Evolutionary conservation across 2,329 filamentous ascomycete species (phyloP), one percentile per base, ranked within the genome.

Genomic region (Colletotrichum godetiae): DNA sequence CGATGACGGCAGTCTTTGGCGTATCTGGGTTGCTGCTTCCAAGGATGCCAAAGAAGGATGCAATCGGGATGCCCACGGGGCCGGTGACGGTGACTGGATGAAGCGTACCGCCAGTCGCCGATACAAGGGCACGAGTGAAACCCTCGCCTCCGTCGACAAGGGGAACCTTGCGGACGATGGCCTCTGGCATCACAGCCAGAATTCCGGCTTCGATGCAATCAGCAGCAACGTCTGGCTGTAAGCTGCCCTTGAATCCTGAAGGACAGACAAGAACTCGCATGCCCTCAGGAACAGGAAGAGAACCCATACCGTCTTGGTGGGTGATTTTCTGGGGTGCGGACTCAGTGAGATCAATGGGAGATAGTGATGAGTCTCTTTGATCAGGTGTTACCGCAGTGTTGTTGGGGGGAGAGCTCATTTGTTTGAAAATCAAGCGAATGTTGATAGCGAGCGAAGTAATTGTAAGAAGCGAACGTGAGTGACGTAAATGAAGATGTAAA

Each of bases 91-190:
- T 76, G 42, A 83, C 57, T 0, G 79, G 73, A 22, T 81, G 78
- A 29, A 88, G 77, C 11, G 78, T 73, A 4, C 87, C 87, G 3
- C 78, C 78, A 0, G 86, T 86, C 4, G 83, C 81, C 49, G 81
- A 79, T 13, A 88, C 83, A 15, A 89, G 78, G 22, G 86, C 86
- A 7, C 80, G 79, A 22, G 84, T 85, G 75, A 89, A 89, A 4
- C 87, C 87, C 72, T 89, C 87, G 66, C 87, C 87, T 3, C 87
- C 88, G 75, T 89, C 88, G 3, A 88, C 85, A 10, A 89, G 79
- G 12, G 87, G 87, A 4, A 86, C 83, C 76, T 88, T 88, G 62
- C 79, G 83, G 52, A 88, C 77, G 1, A 79, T 76, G 19, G 85
- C 84, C 52, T 81, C 78, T n/a, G 82, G 82, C 4, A 86, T 75